These are phyloP conservation scores for Vaccinium macrocarpon DNA, from an alignment of 148 eudicot genomes.

Conservation along the genomic window DNA sequence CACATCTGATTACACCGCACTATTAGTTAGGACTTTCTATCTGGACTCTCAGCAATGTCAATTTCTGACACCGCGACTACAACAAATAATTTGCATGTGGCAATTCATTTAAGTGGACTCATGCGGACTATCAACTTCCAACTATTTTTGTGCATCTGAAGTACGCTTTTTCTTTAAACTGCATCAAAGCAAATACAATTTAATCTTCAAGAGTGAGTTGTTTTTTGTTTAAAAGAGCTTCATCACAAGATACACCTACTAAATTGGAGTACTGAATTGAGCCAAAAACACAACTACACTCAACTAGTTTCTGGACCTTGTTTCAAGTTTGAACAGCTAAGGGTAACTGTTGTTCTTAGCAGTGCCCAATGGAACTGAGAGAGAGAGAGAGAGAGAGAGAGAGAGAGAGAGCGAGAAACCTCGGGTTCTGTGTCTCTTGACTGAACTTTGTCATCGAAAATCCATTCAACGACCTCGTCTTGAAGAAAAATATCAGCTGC, in stretches of 20 bases:
- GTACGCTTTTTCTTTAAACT: background rate
- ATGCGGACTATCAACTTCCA: background rate
- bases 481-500: slow-evolving; percentile 72
- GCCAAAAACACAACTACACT: background rate
- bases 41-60: background rate
- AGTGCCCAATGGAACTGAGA: background rate
- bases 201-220: background rate
- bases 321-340: background rate
- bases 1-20: background rate
- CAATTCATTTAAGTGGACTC: background rate
- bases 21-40: background rate
- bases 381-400: background rate
- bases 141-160: background rate
- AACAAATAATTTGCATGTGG: background rate
- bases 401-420: slow-evolving; percentile 26
- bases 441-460: slow-evolving; percentile 28
- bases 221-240: background rate
- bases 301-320: background rate
- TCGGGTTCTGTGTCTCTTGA: slow-evolving; percentile 37
- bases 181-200: background rate
- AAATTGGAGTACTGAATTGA: background rate
- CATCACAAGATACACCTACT: background rate
- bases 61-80: background rate
- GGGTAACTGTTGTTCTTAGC: background rate
- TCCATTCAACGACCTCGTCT: slow-evolving; percentile 42